Base-by-base conservation (phyloP, 176 grass and related monocot genomes). In the Aegilops bicornis region DNA sequence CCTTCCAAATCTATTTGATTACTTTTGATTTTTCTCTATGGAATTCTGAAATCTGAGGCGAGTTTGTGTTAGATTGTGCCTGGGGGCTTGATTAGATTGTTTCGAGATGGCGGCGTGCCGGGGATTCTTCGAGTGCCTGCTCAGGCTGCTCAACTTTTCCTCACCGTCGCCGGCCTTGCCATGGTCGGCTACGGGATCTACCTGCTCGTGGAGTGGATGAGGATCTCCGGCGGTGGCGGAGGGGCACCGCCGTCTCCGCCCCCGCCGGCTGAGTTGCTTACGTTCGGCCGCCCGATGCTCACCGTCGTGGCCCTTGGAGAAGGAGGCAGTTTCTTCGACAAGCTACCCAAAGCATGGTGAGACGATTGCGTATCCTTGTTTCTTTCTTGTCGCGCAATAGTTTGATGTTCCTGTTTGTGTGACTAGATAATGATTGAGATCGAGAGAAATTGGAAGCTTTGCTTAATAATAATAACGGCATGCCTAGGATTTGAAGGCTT, bases 71-170 rank as follows among this genome's bases (percentile, higher is more conserved):
- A 80, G 87, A 25, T 93, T 79, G 23, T 23, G 3, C 78, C 42
- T 12, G 58, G 31, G 32, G 35, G 66, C 69, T 83, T 27, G 76
- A 14, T 78, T 40, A 15, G 66, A 7, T 82, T 43, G 89, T 64
- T 73, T 19, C 68, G 68, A 87, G 84, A 94, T 91, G 93, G 91
- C 89, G 91, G 89, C 90, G 71, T 98, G 96, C 78, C 79, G 90
- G 66, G 91, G 96, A 22, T 98, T 88, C 87, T 94, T 93, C 78
- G 92, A 92, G 73, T 98, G 92, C 84, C 82, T 98, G 45, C 88
- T 98, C 75, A 96, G 86, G 93, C 88, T 98, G 82, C 86, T 98
- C 50, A 98, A 98, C 73, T 96, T 98, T 40, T 98, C 71, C 94
- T 98, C 66, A 89, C 90, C 47, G 58, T 92, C 40, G 88, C 92